Evolutionary conservation across 225 moss, liverwort and hornwort genomes (phyloP).

Genomic region (Pseudisothecium myosuroides): DNA sequence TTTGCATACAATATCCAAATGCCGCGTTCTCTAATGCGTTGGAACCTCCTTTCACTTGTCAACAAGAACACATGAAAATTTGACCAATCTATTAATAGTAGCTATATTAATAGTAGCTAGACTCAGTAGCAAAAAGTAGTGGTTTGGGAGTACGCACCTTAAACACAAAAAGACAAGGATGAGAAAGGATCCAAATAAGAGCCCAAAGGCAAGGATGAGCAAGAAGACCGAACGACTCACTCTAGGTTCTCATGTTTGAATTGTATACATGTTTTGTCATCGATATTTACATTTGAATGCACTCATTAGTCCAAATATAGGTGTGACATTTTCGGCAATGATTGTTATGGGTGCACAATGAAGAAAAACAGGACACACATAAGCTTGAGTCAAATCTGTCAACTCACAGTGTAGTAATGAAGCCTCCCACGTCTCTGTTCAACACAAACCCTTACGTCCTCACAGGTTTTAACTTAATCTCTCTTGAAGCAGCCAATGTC

Average conservation of each 20-base stretch:
- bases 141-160: no score
- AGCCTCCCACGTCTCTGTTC: not conserved
- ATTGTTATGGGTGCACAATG: not conserved
- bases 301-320: not conserved
- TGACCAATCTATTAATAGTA: no score
- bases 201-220: no score
- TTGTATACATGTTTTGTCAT: not conserved
- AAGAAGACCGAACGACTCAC: no score
- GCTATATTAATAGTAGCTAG: no score
- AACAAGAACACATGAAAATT: no score
- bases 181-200: no score
- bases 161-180: no score
- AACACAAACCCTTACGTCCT: not conserved
- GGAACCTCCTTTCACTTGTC: no score
- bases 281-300: not conserved
- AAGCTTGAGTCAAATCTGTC: not conserved
- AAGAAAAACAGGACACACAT: not conserved
- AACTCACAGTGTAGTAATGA: not conserved
- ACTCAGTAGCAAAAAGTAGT: no score
- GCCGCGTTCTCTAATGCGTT: no score
- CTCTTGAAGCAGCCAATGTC: not conserved
- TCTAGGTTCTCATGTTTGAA: not conserved
- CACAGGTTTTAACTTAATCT: not conserved
- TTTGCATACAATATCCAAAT: no score
- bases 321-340: not conserved